Evolutionary conservation across 208 protist species (phyloP), one percentile per base, ranked within the genome.

Genomic region (Acanthamoeba comandoni): DNA sequence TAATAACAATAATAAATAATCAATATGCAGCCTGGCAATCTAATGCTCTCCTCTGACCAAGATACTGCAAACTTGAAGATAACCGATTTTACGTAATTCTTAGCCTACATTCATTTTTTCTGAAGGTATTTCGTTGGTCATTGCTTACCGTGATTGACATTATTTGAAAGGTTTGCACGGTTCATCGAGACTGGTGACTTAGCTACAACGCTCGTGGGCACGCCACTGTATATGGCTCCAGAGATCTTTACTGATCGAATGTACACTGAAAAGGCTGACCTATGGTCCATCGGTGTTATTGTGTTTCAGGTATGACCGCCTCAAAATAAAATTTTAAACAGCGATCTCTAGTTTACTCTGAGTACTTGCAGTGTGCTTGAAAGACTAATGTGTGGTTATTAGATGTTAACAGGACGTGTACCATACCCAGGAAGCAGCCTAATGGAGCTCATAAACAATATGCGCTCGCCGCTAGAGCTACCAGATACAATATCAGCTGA

Each of bases 81-180:
- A 9, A 51, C 80, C 39, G 80, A 89, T 49, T 89, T 89, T 70
- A 89, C 80, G 80, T 89, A 89, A 19, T 48, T 24, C n/a, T 84
- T 58, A 9, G 13, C 13, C 17, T 12, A 71, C 35, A 13, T 15
- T n/a, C 9, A 15, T 52, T 26, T 29, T 51, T 79, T 51, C 35
- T 60, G 2, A 8, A n/a, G n/a, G n/a, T n/a, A n/a, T n/a, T n/a
- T n/a, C n/a, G n/a, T n/a, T n/a, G n/a, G n/a, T n/a, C n/a, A 11
- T 12, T n/a, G 51, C 39, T 22, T 53, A 60, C n/a, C 48, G 11
- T 11, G 7, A 1, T 69, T 24, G 39, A 12, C 7, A 1, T 19
- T 71, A 9, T 71, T 71, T 12, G 9, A 71, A 35, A 89, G 80
- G 9, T 89, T 89, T 55, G 80, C 80, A n/a, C 80, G 80, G 0